Evolutionary conservation across 2,329 filamentous ascomycete genomes (phyloP).

Genomic region (Aspergillus sp.): DNA sequence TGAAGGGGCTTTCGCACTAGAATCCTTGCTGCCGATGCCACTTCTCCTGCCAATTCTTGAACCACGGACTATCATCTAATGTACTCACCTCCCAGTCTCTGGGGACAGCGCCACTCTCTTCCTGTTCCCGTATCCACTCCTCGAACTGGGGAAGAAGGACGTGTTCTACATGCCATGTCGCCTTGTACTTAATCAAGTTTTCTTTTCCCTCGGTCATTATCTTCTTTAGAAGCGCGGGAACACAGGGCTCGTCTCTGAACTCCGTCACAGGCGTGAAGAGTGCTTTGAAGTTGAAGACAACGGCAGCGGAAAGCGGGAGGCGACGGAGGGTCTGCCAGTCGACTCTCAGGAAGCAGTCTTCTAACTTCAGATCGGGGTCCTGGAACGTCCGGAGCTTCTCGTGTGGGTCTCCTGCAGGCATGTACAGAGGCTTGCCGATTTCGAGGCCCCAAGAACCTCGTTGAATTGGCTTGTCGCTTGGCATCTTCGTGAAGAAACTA

Average conservation of each 20-base stretch:
- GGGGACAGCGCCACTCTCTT: slow-evolving; percentile 63
- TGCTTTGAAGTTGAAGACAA: slow-evolving; percentile 89
- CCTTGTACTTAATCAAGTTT: slow-evolving; percentile 77
- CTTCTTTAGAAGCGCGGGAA: slow-evolving; percentile 71
- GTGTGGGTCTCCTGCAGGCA: slow-evolving; percentile 70
- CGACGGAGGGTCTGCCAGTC: slow-evolving; percentile 88
- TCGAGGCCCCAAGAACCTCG: slow-evolving; percentile 85
- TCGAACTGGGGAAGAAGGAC: slow-evolving; percentile 69
- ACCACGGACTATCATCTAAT: slow-evolving; percentile 76
- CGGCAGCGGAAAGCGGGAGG: slow-evolving; percentile 72
- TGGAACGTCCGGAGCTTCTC: slow-evolving; percentile 65
- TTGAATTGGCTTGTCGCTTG: slow-evolving; percentile 75
- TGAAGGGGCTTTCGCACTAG: slow-evolving; percentile 31
- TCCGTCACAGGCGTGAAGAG: slow-evolving; percentile 75
- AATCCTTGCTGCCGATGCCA: slow-evolving; percentile 70
- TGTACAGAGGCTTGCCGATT: slow-evolving; percentile 73
- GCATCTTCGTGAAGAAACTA: slow-evolving; percentile 81
- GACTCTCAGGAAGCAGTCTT: slow-evolving; percentile 71
- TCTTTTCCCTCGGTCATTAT: slow-evolving; percentile 73
- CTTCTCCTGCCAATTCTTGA: slow-evolving; percentile 74
- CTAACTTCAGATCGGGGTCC: slow-evolving; percentile 58
- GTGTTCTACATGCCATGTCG: slow-evolving; percentile 79
- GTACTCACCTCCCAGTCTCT: slow-evolving; percentile 70
- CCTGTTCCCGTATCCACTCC: slow-evolving; percentile 68
- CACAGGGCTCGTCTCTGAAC: slow-evolving; percentile 71